Conservation (phyloP, 306 rosid species). For the Senna tora region DNA sequence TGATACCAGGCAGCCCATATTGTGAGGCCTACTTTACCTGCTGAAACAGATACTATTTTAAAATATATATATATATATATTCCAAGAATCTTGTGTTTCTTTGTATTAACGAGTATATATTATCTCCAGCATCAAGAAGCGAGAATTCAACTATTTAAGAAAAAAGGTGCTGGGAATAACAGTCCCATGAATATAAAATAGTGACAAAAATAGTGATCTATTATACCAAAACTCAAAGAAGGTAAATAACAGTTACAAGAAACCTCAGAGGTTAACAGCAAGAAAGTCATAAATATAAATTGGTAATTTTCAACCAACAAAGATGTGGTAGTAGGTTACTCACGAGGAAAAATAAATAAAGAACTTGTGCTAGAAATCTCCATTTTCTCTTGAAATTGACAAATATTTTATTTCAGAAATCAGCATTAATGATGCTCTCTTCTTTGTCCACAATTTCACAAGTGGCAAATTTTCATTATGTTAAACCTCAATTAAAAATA, state of each 20-base stretch:
- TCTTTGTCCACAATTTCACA: constrained; percentile 34
- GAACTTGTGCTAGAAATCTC: constrained; percentile 54
- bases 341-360: constrained; percentile 58
- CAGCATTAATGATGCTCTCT: constrained; percentile 24
- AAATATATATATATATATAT: too few relatives aligned
- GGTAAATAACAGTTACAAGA: constrained; percentile 42
- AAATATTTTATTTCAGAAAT: constrained; percentile 15
- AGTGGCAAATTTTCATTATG: constrained; percentile 24
- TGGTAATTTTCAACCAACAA: constrained; percentile 78
- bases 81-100: constrained; percentile 30
- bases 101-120: constrained; percentile 13
- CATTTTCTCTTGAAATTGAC: constrained; percentile 30
- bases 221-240: constrained; percentile 33
- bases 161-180: constrained; percentile 35
- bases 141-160: constrained; percentile 8
- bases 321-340: constrained; percentile 69
- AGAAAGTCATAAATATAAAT: constrained; percentile 44
- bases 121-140: constrained; percentile 40
- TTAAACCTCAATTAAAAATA: constrained; percentile 35
- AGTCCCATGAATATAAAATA: constrained; percentile 35
- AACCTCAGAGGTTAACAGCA: constrained; percentile 41
- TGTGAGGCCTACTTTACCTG: constrained; percentile 55
- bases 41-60: too few relatives aligned
- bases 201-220: constrained; percentile 33
- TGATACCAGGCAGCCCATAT: constrained; percentile 91